Evolutionary conservation across 176 grass and related monocot species (phyloP).

Genomic region (Saccharum spontaneum): DNA sequence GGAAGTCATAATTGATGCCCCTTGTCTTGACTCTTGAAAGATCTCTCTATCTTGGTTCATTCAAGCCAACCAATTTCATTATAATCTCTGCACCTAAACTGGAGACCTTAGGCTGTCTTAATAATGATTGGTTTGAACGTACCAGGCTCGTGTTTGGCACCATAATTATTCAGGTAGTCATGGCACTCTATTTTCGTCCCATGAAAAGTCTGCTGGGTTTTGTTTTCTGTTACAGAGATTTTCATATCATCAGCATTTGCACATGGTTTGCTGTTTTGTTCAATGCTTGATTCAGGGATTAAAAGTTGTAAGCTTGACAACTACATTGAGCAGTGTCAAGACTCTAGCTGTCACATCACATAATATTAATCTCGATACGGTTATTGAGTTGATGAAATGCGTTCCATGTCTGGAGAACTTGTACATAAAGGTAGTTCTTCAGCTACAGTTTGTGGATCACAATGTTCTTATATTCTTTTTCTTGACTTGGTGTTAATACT

Average conservation of each 20-base stretch:
- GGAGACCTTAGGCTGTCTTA: neutral
- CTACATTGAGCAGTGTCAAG: neutral
- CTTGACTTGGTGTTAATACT: neutral
- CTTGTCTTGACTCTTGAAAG: neutral
- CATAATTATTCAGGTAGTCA: neutral
- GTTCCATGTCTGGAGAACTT: neutral
- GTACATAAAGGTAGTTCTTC: neutral
- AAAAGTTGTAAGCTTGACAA: neutral
- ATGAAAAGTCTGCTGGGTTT: too few species aligned
- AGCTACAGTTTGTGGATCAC: too few species aligned
- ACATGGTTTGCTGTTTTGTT: neutral
- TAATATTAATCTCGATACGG: neutral
- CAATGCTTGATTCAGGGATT: neutral
- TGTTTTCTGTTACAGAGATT: too few species aligned
- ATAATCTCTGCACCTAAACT: neutral
- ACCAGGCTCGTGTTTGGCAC: neutral
- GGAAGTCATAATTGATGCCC: neutral
- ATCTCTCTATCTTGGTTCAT: neutral
- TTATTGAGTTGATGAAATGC: slow-evolving; percentile 16
- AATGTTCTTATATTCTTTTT: neutral
- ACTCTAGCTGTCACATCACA: neutral
- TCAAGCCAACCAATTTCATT: neutral
- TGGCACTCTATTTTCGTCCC: too few species aligned
- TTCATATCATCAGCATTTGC: neutral
- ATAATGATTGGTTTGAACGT: neutral